phyloP scores from a whole-genome alignment of 371 early-diverging fungal genomes.

The Blyttiomyces sp. region DNA sequence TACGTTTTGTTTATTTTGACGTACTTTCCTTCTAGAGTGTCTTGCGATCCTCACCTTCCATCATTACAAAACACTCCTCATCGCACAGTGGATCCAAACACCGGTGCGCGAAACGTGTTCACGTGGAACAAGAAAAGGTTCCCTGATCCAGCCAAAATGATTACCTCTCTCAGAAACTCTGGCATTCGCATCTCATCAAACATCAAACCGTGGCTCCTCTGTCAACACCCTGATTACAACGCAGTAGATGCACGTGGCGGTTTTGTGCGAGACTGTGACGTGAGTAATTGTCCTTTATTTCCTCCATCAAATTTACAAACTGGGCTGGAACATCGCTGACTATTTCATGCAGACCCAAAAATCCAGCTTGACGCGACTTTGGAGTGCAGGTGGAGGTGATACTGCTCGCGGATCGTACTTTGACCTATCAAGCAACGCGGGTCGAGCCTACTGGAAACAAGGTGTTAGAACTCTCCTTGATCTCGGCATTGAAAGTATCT shows the following conservation, averaged over 20 bases:
- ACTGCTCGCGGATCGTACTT: conserved; percentile 51
- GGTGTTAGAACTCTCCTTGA: conserved; percentile 46
- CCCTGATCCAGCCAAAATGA: conserved; percentile 48
- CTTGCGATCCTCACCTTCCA: not conserved
- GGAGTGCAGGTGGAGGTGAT: conserved; percentile 55
- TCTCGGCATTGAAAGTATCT: conserved; percentile 51
- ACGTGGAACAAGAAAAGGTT: conserved; percentile 58
- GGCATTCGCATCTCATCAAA: conserved; percentile 60
- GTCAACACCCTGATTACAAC: conserved; percentile 52
- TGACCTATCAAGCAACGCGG: conserved; percentile 53
- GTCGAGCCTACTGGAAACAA: conserved; percentile 52
- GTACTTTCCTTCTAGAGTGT: not conserved
- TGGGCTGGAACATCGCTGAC: too few relatives aligned
- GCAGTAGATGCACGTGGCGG: conserved; percentile 28
- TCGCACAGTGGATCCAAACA: conserved; percentile 27
- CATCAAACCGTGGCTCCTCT: conserved; percentile 62
- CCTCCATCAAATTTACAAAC: too few relatives aligned
- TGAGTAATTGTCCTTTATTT: too few relatives aligned
- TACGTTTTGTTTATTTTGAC: not conserved
- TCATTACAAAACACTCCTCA: not conserved
- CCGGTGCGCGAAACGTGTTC: conserved; percentile 58
- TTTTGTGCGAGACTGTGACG: conserved; percentile 48
- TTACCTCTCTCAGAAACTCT: conserved; percentile 23
- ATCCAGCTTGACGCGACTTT: conserved; percentile 30
- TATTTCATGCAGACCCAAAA: conserved; percentile 1